Evolutionary conservation across 352 stramenopile species (phyloP), one percentile per base, ranked within the genome.

Genomic region (Phytophthora podocarpi): DNA sequence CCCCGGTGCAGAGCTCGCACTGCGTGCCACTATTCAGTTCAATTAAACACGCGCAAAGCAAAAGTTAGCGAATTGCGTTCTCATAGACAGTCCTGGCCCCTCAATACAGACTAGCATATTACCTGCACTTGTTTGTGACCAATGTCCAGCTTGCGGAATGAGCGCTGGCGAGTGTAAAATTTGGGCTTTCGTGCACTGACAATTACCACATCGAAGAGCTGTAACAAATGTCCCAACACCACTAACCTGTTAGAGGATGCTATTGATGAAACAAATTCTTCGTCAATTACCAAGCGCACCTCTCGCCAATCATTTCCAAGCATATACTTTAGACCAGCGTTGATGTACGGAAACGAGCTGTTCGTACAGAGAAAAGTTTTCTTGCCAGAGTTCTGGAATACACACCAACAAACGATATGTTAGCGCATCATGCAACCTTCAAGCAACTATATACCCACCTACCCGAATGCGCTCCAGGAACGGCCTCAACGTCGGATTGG

Each of bases 301-400:
- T 89, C 49, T 62, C 83, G 82, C 94, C 94, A 98, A 30, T 94
- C 74, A 35, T 93, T 74, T 37, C 94, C 94, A n/a, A 98, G 70
- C 68, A 98, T 93, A 62, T 91, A 97, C 58, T 85, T 87, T 65
- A 98, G 89, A 18, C 94, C 94, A 1, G 90, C 89, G 63, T 98
- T 89, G 24, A 97, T 88, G 76, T 98, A 98, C 70, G 85, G 87
- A 75, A 96, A 98, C 13, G 91, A 93, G 20, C 90, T 98, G 72
- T 98, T 98, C 24, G 88, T 92, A 70, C 93, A 93, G 72, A 98
- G 77, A 57, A 98, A 97, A 23, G 94, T 82, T 50, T 95, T 86
- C 70, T 98, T 97, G 9, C 89, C 90, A 15, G 84, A 84, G 35
- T 78, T 53, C 73, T 97, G 81, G 9, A 41, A 27, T 21, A 24